Conservation (phyloP, 192 early-diverging fungal species). For the Phlyctochytrium arcticum region DNA sequence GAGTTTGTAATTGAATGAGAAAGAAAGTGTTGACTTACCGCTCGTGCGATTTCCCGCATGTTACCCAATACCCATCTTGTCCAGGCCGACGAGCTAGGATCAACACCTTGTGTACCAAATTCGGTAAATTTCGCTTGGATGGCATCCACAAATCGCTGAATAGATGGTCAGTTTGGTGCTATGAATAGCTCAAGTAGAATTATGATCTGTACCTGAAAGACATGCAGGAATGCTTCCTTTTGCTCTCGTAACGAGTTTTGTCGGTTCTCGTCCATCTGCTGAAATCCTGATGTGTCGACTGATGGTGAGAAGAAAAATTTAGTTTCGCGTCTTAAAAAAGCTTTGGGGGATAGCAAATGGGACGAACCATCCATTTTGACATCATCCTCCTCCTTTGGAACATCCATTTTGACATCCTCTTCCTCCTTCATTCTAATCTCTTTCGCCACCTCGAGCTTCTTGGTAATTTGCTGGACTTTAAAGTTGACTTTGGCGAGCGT, state of each 20-base stretch:
- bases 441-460: constrained; percentile 46
- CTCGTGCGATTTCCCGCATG: constrained; percentile 57
- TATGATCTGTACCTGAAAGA: constrained; percentile 52
- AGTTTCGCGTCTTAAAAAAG: too few relatives aligned
- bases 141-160: constrained; percentile 24
- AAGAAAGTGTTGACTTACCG: constrained; percentile 52
- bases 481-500: constrained; percentile 81
- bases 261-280: constrained; percentile 59
- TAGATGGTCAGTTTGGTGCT: too few relatives aligned
- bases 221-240: constrained; percentile 71
- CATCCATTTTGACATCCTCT: too few relatives aligned
- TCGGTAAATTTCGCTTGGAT: background rate
- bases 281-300: too few relatives aligned
- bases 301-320: too few relatives aligned
- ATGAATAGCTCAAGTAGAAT: background rate
- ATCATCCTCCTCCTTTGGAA: too few relatives aligned
- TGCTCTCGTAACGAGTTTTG: constrained; percentile 71
- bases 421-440: too few relatives aligned
- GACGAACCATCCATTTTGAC: too few relatives aligned
- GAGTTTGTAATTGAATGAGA: too few relatives aligned
- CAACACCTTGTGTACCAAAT: constrained; percentile 8
- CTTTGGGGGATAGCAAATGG: too few relatives aligned
- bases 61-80: constrained; percentile 64
- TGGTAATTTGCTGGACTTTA: constrained; percentile 67
- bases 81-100: constrained; percentile 21